Evolutionary conservation across 208 protist genomes (phyloP).

Genomic region (Vickermania ingenoplastis): DNA sequence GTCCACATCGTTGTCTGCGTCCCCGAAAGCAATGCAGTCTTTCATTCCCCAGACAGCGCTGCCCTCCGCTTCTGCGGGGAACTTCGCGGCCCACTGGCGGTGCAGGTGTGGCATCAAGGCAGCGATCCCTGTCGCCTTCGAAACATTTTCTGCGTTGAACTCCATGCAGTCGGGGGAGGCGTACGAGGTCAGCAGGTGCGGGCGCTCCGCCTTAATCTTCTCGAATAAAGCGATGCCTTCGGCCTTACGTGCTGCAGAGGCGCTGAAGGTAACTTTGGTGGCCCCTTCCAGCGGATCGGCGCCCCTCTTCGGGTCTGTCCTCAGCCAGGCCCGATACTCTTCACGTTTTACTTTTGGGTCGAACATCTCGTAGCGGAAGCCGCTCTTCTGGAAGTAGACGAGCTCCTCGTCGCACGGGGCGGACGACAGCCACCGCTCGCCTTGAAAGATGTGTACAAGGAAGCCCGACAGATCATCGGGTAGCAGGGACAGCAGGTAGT

Average conservation of each 20-base stretch:
- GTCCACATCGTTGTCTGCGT: slow-evolving; percentile 59
- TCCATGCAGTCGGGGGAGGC: slow-evolving; percentile 9
- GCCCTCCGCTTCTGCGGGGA: neutral
- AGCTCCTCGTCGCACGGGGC: slow-evolving; percentile 5
- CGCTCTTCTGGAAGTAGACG: slow-evolving; percentile 6
- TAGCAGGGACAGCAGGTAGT: slow-evolving; percentile 6
- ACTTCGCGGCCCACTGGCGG: neutral
- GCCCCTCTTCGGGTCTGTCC: too few relatives aligned
- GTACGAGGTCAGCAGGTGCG: neutral
- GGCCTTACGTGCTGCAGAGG: too few relatives aligned
- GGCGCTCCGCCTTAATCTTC: neutral
- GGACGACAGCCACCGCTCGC: slow-evolving; percentile 3
- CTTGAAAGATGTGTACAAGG: slow-evolving; percentile 9
- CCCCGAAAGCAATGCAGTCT: slow-evolving; percentile 63
- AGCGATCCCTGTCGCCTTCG: neutral
- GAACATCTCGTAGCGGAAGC: slow-evolving; percentile 21
- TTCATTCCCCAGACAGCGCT: slow-evolving; percentile 3
- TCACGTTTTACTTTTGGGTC: too few relatives aligned
- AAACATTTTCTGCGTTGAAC: slow-evolving; percentile 1
- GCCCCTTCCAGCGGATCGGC: too few relatives aligned
- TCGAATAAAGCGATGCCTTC: too few relatives aligned
- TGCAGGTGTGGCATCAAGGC: neutral
- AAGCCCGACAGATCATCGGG: slow-evolving; percentile 7
- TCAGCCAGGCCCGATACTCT: too few relatives aligned
- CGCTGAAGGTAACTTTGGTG: too few relatives aligned